These are phyloP conservation scores for Suhomyces canberraensis DNA, from an alignment of 805 yeast genomes.

Conservation along the genomic window DNA sequence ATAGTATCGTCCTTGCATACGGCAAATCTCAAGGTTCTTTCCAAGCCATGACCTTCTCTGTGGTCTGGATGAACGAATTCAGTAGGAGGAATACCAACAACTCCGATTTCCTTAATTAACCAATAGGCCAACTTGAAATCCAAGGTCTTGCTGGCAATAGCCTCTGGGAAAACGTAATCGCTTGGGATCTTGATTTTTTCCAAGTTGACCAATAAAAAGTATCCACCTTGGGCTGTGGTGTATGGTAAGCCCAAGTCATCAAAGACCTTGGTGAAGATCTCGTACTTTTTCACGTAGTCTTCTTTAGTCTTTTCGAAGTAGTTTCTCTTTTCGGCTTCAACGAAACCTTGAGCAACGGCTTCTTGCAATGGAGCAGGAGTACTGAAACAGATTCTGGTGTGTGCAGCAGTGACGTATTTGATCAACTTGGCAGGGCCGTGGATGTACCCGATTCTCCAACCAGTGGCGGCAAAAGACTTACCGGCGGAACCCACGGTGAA, in stretches of 20 bases:
- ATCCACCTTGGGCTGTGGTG: constrained; percentile 90
- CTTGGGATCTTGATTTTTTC: constrained; percentile 75
- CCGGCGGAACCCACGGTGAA: constrained; percentile 97
- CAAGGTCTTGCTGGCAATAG: constrained; percentile 62
- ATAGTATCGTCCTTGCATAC: constrained; percentile 89
- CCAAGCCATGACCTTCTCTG: constrained; percentile 62
- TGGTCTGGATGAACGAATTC: constrained; percentile 77
- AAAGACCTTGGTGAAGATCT: constrained; percentile 69
- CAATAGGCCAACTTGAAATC: constrained; percentile 91
- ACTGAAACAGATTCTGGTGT: constrained; percentile 90
- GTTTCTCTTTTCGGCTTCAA: constrained; percentile 53
- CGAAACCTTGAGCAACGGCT: constrained; percentile 79
- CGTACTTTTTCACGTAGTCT: constrained; percentile 68
- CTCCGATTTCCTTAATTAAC: constrained; percentile 89
- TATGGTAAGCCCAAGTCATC: constrained; percentile 88
- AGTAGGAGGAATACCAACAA: constrained; percentile 96
- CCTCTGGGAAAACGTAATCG: constrained; percentile 69
- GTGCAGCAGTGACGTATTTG: constrained; percentile 81
- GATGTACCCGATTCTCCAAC: constrained; percentile 98
- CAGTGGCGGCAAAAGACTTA: constrained; percentile 97
- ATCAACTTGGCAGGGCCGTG: constrained; percentile 82
- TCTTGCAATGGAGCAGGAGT: constrained; percentile 91
- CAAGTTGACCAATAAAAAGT: constrained; percentile 86
- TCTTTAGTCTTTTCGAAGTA: constrained; percentile 71
- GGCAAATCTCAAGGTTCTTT: constrained; percentile 86